Evolutionary conservation across 2,329 filamentous ascomycete genomes (phyloP), one percentile per base, ranked within the genome.

Genomic region (Raffaelea ambrosiae): DNA sequence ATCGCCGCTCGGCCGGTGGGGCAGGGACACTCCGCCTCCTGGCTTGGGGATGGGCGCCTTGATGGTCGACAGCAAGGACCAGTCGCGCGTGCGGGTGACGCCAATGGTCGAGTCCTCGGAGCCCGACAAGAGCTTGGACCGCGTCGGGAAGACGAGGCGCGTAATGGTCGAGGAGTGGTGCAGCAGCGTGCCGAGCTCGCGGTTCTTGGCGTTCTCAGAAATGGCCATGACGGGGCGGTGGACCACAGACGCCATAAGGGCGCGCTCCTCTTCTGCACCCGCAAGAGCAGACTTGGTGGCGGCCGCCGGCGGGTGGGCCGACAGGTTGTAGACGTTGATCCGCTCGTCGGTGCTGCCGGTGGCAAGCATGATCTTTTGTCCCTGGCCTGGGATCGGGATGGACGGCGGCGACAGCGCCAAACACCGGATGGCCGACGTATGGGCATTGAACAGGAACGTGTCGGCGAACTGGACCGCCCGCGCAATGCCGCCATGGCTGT

Each of bases 391-490:
- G 48, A 70, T 61, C 2, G 74, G 71, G 18, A 75, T 76, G 13
- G 87, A 86, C 1, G 86, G 73, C 3, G 86, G 84, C 9, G 91
- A 96, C 52, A 96, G 68, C 21, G 90, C 88, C 31, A 98, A 75
- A 62, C 88, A 94, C 58, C 89, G 85, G 62, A 98, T 88, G 4
- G 93, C 84, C 13, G 90, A 94, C 48, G 81, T 77, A 68, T 98
- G 93, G 14, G 93, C 90, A 61, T 90, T 88, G 77, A 98, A 96
- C 49, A 98, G 78, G 65, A 98, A 98, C 0, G 87, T 91, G 65
- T 97, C 91, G 55, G 87, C 79, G 61, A 96, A 97, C 45, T 82
- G 74, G 47, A 83, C 72, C 16, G 72, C 61, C 47, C 63, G 55
- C 39, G 57, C 5, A 9, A 16, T 31, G 10, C 9, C 19, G 11